These are phyloP conservation scores for Pythium periplocum DNA, from an alignment of 352 stramenopile species.

Conservation along the genomic window DNA sequence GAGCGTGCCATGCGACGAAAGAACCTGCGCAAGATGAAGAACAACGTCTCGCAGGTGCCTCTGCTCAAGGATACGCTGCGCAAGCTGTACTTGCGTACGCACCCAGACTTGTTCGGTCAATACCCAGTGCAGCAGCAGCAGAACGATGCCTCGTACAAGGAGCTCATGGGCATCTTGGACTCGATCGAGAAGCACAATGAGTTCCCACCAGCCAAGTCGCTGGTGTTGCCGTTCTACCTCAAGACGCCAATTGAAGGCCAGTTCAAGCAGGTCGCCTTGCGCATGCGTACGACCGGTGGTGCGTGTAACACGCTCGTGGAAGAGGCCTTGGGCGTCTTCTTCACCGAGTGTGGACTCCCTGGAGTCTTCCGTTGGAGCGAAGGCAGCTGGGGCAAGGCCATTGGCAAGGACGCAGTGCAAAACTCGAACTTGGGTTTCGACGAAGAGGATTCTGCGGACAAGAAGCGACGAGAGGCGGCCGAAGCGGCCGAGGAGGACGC, in stretches of 20 bases:
- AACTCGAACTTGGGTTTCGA: conserved; percentile 68
- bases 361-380: conserved; percentile 66
- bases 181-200: conserved; percentile 77
- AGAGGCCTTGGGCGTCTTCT: conserved; percentile 65
- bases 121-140: conserved; percentile 57
- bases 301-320: conserved; percentile 79
- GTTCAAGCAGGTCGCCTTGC: conserved; percentile 65
- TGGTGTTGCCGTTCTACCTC: conserved; percentile 63
- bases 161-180: conserved; percentile 75
- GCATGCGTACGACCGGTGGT: conserved; percentile 61
- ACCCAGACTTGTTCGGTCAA: conserved; percentile 71
- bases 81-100: conserved; percentile 78
- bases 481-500: conserved; percentile 31
- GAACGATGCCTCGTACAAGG: conserved; percentile 78
- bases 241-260: conserved; percentile 60
- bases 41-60: conserved; percentile 44
- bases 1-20: conserved; percentile 65
- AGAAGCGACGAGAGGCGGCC: conserved; percentile 31
- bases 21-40: conserved; percentile 79
- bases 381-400: conserved; percentile 62
- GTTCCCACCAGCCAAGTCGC: conserved; percentile 67
- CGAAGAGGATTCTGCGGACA: conserved; percentile 38
- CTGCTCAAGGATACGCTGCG: conserved; percentile 72
- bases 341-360: conserved; percentile 56
- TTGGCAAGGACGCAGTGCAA: conserved; percentile 50